Conservation (phyloP, 129 eudicot species). For the Chrysanthemum lavandulifolium region DNA sequence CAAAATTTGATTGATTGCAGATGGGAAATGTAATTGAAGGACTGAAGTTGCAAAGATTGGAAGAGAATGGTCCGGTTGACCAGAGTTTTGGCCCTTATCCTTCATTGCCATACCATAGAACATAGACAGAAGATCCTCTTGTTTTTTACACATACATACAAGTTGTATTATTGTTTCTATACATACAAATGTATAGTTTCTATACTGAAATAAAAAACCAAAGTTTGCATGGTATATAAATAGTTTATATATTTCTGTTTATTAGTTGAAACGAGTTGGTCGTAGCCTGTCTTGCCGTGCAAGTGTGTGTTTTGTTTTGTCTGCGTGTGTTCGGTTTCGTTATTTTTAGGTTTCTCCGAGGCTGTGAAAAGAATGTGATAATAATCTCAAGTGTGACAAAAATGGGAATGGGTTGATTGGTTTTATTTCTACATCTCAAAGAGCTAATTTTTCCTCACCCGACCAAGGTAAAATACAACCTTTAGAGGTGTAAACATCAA, state of each 20-base stretch:
- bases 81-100: constrained; percentile 62
- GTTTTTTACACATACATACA: constrained; percentile 27
- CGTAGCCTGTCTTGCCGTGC: too few species aligned
- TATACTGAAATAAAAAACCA: constrained; percentile 26
- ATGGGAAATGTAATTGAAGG: constrained; percentile 62
- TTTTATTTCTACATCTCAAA: too few species aligned
- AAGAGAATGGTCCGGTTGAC: constrained; percentile 56
- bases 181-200: constrained; percentile 34
- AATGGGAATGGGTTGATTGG: too few species aligned
- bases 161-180: constrained; percentile 26
- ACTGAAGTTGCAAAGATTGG: constrained; percentile 44
- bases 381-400: too few species aligned
- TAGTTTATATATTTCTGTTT: neutral
- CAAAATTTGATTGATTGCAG: constrained; percentile 44
- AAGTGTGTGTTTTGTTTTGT: too few species aligned
- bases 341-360: too few species aligned
- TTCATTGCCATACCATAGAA: constrained; percentile 51
- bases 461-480: too few species aligned
- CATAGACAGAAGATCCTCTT: constrained; percentile 34
- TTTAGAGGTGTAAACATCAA: too few species aligned
- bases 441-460: too few species aligned
- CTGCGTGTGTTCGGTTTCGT: too few species aligned
- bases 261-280: too few species aligned
- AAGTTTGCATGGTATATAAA: constrained; percentile 16
- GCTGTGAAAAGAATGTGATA: too few species aligned